These are phyloP conservation scores for Xylaria sp. DNA, from an alignment of 2,329 filamentous ascomycete genomes.

Conservation along the genomic window DNA sequence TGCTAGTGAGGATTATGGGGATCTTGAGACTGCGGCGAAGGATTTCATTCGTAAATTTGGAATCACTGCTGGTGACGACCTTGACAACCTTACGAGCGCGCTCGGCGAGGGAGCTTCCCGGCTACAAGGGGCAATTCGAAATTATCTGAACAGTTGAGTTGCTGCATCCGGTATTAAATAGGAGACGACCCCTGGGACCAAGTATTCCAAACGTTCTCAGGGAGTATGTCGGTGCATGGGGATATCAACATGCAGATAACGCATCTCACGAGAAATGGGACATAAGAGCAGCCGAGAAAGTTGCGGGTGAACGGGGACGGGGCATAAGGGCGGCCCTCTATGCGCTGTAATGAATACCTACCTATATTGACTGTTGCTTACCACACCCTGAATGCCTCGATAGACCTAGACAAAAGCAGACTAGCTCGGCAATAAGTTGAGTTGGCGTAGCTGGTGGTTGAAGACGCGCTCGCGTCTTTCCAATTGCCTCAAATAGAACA, in stretches of 20 bases:
- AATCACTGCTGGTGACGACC: slow-evolving; percentile 91
- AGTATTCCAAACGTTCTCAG: neutral
- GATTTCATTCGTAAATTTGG: slow-evolving; percentile 96
- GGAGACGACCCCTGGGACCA: neutral
- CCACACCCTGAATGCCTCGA: neutral
- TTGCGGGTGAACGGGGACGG: neutral
- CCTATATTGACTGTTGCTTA: slow-evolving; percentile 14
- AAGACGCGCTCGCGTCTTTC: neutral
- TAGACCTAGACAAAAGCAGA: neutral
- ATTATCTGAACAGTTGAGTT: slow-evolving; percentile 64
- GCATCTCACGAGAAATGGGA: neutral
- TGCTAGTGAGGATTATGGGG: slow-evolving; percentile 78
- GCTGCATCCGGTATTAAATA: neutral
- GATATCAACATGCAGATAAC: slow-evolving; percentile 16
- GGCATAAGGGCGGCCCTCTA: slow-evolving; percentile 8
- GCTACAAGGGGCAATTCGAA: slow-evolving; percentile 77
- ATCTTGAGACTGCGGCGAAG: slow-evolving; percentile 90
- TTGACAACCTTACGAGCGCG: slow-evolving; percentile 85
- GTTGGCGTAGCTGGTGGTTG: neutral
- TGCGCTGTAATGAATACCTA: slow-evolving; percentile 24
- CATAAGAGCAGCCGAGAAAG: slow-evolving; percentile 1
- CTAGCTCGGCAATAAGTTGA: neutral
- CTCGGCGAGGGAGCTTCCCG: slow-evolving; percentile 85
- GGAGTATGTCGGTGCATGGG: slow-evolving; percentile 1
- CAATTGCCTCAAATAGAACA: neutral